These are phyloP conservation scores for Candida tammaniensis DNA, from an alignment of 805 yeast species.

Conservation along the genomic window DNA sequence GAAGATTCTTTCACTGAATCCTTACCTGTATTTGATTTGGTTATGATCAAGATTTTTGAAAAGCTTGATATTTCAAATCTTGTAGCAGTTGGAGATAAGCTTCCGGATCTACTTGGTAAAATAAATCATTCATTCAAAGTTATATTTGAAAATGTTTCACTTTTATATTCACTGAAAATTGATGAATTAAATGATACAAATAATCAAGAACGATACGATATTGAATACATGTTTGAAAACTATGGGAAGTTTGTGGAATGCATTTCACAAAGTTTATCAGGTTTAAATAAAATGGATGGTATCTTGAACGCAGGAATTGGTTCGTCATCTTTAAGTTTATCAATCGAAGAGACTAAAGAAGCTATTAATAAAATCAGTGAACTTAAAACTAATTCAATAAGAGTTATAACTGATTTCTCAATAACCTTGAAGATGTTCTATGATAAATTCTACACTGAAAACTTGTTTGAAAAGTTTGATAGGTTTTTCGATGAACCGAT, in stretches of 20 bases:
- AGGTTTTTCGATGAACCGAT: conserved; percentile 25
- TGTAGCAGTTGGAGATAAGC: no score
- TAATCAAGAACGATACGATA: conserved; percentile 20
- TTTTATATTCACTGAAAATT: conserved; percentile 31
- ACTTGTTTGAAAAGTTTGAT: conserved; percentile 31
- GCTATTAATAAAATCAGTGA: conserved; percentile 3
- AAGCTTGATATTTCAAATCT: conserved; percentile 19
- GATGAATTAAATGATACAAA: conserved; percentile 27
- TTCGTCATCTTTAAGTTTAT: conserved; percentile 1
- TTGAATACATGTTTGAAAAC: conserved; percentile 15
- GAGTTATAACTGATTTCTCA: conserved; percentile 29
- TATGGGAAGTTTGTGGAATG: no score
- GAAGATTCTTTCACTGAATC: conserved; percentile 5
- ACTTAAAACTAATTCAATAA: conserved; percentile 4
- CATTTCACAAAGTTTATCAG: no score
- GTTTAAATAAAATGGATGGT: no score
- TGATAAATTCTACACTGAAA: conserved; percentile 23
- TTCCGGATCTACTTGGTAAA: conserved; percentile 15
- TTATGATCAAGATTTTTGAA: conserved; percentile 19
- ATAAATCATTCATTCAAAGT: conserved; percentile 17
- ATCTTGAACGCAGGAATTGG: conserved; percentile 7
- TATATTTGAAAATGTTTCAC: conserved; percentile 24
- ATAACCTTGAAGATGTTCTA: conserved; percentile 33
- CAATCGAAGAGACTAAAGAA: conserved; percentile 2
- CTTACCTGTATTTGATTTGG: conserved; percentile 9